A percentile compares a stretch with the other conserved stretches of the same genome.
Evolutionary conservation across 805 yeast genomes (phyloP).

Genomic region (Wickerhamiella spandovensis): DNA sequence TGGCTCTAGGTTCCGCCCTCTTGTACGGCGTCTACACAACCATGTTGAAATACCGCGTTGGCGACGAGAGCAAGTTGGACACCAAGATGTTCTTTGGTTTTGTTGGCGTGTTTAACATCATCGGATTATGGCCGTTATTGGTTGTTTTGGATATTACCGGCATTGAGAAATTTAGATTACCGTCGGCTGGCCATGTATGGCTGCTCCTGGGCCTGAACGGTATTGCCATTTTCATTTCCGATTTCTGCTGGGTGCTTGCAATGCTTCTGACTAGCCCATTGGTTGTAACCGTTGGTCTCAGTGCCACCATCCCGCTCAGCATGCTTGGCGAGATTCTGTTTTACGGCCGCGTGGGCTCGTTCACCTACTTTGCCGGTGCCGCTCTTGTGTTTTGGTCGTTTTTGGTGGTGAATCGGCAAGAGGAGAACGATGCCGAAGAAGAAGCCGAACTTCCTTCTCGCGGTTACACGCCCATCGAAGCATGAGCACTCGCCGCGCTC

Average conservation of each 20-base stretch:
- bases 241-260: slow-evolving; percentile 92
- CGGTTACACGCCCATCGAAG: not conserved
- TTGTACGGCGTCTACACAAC: slow-evolving; percentile 88
- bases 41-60: slow-evolving; percentile 57
- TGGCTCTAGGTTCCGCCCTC: slow-evolving; percentile 78
- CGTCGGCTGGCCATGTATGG: slow-evolving; percentile 40
- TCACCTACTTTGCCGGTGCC: slow-evolving; percentile 68
- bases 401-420: slow-evolving; percentile 68
- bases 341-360: slow-evolving; percentile 47
- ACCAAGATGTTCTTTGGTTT: slow-evolving; percentile 88
- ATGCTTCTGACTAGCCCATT: slow-evolving; percentile 87
- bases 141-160: slow-evolving; percentile 49
- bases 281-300: slow-evolving; percentile 88
- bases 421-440: slow-evolving; percentile 18
- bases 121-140: slow-evolving; percentile 73
- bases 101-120: slow-evolving; percentile 72
- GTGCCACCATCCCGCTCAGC: slow-evolving; percentile 88
- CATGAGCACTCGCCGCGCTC: not conserved
- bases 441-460: not conserved
- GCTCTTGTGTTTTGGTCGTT: slow-evolving; percentile 67
- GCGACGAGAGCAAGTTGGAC: slow-evolving; percentile 61
- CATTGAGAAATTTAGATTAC: slow-evolving; percentile 60
- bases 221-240: slow-evolving; percentile 68
- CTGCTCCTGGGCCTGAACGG: slow-evolving; percentile 51
- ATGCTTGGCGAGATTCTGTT: slow-evolving; percentile 79